Evolutionary conservation across 192 early-diverging fungal species (phyloP), one percentile per base, ranked within the genome.

Genomic region (Coemansia sp.): DNA sequence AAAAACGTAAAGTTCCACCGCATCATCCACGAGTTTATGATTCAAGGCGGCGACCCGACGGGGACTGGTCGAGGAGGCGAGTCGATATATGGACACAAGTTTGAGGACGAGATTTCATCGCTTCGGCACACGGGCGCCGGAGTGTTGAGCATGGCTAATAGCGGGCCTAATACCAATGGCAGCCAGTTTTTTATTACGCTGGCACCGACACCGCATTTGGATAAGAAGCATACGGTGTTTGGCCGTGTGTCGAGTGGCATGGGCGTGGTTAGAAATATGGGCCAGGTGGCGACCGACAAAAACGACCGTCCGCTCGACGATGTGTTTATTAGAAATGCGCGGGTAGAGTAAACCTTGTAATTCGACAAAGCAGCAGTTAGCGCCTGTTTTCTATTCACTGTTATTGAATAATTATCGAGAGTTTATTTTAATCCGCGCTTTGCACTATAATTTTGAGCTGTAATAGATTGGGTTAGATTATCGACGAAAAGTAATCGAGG

Each of bases 11-110:
- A 83, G 2, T 97, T 98, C 70, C 96, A 98, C 68, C 84, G 96
- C 24, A 88, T 85, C 37, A 91, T 93, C 48, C 84, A 84, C 32
- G 86, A 95, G 61, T 99, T 98, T 63, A 95, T 99, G 93, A 91
- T 99, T 43, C 97, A 99, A 86, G 94, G 93, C 56, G 93, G 94
- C 57, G 95, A 99, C 70, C 97, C 96, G 12, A 98, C 96, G 4
- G 94, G 91, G 9, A 98, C 95, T 17, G 95, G 95, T 12, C 84
- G 92, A 22, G 95, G 95, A 21, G 96, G 97, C 10, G 81, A 86
- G 55, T 91, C 87, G 8, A 84, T 76, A 60, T 92, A 84, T 76
- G 76, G 77, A 58, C 81, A 70, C 63, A 84, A 86, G 47, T 93
- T 93, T 58, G 79, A 79, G 4, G 90, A 92, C 70, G 91, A 93